Conservation (phyloP, 371 early-diverging fungal genomes). For the Umbelopsis sp. region DNA sequence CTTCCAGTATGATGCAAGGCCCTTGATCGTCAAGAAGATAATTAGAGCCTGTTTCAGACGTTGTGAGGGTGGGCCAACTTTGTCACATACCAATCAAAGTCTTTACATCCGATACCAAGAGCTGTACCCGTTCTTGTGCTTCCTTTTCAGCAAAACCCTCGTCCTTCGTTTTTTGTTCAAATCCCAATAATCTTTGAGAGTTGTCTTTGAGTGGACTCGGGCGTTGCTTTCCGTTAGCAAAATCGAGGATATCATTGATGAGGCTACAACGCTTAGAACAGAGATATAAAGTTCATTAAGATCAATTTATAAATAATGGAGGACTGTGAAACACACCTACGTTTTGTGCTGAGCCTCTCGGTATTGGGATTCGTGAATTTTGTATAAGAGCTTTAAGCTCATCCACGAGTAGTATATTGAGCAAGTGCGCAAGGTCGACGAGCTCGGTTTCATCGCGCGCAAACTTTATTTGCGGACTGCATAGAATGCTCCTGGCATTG, state of each 20-base stretch:
- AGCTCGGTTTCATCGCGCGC: constrained; percentile 26
- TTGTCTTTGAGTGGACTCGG: not conserved
- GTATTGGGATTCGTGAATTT: not conserved
- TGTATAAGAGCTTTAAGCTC: not conserved
- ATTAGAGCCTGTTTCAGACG: not conserved
- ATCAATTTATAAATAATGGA: not conserved
- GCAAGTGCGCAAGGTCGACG: constrained; percentile 33
- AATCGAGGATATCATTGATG: not conserved
- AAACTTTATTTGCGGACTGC: not conserved
- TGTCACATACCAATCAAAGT: not conserved
- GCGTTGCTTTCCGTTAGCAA: not conserved
- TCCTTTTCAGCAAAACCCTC: not conserved
- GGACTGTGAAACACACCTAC: not conserved
- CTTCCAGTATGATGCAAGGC: constrained; percentile 42
- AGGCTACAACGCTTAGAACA: not conserved
- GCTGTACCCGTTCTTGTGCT: not conserved
- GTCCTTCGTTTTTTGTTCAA: not conserved
- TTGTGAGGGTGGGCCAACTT: no score
- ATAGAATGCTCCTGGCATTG: constrained; percentile 24
- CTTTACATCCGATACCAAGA: not conserved
- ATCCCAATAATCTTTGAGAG: not conserved
- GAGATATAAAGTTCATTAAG: not conserved
- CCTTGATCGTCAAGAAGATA: constrained; percentile 23
- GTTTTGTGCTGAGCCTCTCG: not conserved
- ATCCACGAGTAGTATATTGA: constrained; percentile 21